These are phyloP conservation scores for Brassica cretica DNA, from an alignment of 345 rosid species.

Conservation along the genomic window DNA sequence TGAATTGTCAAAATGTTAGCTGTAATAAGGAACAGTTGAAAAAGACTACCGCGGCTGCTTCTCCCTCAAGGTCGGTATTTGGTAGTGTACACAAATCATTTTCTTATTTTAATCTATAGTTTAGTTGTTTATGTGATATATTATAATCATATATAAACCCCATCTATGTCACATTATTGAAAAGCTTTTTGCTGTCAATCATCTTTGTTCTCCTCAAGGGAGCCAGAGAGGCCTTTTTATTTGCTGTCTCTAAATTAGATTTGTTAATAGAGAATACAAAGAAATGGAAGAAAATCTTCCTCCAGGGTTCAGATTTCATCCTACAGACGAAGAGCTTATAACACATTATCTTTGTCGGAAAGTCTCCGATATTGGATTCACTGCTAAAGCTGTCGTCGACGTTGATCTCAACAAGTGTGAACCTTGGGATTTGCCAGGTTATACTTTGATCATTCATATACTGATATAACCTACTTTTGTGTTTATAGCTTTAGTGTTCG, in stretches of 20 bases:
- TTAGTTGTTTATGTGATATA: conserved; percentile 26
- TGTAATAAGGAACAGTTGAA: conserved; percentile 56
- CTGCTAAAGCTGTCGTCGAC: conserved; percentile 79
- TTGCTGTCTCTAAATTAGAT: neutral
- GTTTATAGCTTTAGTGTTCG: neutral
- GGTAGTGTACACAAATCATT: conserved; percentile 29
- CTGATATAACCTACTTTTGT: neutral
- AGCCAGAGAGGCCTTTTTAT: conserved; percentile 3
- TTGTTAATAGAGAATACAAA: neutral
- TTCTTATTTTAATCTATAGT: conserved; percentile 21
- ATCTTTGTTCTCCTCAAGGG: conserved; percentile 19
- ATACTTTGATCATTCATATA: neutral
- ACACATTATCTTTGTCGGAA: conserved; percentile 68
- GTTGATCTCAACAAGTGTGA: conserved; percentile 97
- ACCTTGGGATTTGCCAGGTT: conserved; percentile 99
- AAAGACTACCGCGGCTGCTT: conserved; percentile 47
- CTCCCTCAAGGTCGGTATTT: conserved; percentile 51
- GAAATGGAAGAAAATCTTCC: conserved; percentile 82
- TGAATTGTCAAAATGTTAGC: conserved; percentile 84
- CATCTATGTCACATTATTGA: conserved; percentile 39
- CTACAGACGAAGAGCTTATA: conserved; percentile 96
- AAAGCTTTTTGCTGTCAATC: conserved; percentile 30
- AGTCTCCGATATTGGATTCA: conserved; percentile 63
- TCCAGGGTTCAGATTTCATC: conserved; percentile 98
- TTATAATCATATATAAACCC: conserved; percentile 4